These are phyloP conservation scores for Talaromyces trachyspermus DNA, from an alignment of 495 filamentous ascomycete genomes.

Conservation along the genomic window DNA sequence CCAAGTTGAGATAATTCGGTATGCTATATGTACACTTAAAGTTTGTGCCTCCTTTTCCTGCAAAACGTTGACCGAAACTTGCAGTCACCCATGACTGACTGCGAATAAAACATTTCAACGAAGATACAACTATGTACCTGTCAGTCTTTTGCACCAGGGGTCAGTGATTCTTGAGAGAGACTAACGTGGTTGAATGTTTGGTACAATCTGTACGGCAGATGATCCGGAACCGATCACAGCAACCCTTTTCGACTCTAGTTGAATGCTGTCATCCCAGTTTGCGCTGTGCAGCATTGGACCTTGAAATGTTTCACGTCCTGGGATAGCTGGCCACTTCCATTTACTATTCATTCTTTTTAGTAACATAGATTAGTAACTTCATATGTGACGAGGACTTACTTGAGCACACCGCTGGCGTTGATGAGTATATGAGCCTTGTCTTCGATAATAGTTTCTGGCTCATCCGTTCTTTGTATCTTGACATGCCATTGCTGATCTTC, in stretches of 20 bases:
- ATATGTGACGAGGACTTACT: constrained; percentile 12
- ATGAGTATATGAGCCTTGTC: constrained; percentile 50
- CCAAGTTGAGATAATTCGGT: too few species aligned
- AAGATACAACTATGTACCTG: neutral
- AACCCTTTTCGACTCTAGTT: constrained; percentile 42
- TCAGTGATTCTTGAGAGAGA: constrained; percentile 42
- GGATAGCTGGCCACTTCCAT: constrained; percentile 48
- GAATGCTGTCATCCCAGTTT: constrained; percentile 48
- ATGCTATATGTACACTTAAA: constrained; percentile 20
- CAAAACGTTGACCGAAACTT: neutral
- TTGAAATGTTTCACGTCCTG: constrained; percentile 44
- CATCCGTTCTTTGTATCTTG: constrained; percentile 31
- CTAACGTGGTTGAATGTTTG: constrained; percentile 45
- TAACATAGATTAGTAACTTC: neutral
- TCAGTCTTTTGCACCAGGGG: constrained; percentile 44
- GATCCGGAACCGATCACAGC: constrained; percentile 33
- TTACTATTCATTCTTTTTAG: constrained; percentile 17
- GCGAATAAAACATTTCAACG: neutral
- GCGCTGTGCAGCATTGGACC: constrained; percentile 51
- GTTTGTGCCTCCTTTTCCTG: constrained; percentile 4
- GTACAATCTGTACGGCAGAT: constrained; percentile 46
- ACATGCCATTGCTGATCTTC: constrained; percentile 39
- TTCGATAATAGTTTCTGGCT: constrained; percentile 30
- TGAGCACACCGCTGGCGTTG: constrained; percentile 49
- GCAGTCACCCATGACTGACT: constrained; percentile 15